Evolutionary conservation across 2,329 filamentous ascomycete genomes (phyloP).

Genomic region (Calonectria honghensis): DNA sequence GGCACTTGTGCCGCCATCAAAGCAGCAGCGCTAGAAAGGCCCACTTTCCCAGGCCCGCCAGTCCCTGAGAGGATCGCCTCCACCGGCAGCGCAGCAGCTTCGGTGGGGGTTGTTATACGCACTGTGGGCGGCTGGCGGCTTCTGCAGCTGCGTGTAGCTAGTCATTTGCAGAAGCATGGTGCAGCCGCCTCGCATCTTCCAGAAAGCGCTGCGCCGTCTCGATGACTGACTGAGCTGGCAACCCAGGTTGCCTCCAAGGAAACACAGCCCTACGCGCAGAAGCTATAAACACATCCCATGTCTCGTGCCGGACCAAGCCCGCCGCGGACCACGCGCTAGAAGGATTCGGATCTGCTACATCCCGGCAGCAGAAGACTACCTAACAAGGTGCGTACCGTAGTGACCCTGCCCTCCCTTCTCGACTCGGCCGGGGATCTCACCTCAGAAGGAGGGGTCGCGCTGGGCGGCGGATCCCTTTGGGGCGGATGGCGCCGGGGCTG

Average conservation of each 20-base stretch:
- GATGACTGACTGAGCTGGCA: slow-evolving; percentile 8
- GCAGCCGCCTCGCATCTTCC: slow-evolving; percentile 28
- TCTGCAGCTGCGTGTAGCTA: slow-evolving; percentile 30
- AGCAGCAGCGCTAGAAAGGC: slow-evolving; percentile 13
- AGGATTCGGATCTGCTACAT: slow-evolving; percentile 25
- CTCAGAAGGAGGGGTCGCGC: slow-evolving; percentile 33
- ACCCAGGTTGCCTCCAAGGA: background rate
- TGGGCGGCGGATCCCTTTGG: slow-evolving; percentile 29
- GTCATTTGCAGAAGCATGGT: slow-evolving; percentile 28
- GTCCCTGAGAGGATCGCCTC: slow-evolving; percentile 37
- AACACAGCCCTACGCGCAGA: background rate
- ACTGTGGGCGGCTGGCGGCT: slow-evolving; percentile 36
- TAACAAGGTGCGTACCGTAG: slow-evolving; percentile 25
- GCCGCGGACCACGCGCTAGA: slow-evolving; percentile 21
- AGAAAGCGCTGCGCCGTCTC: slow-evolving; percentile 26
- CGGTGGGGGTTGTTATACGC: slow-evolving; percentile 27
- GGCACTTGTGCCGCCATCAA: slow-evolving; percentile 24
- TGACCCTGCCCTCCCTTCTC: slow-evolving; percentile 7
- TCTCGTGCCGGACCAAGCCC: slow-evolving; percentile 4
- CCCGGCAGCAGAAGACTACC: slow-evolving; percentile 19
- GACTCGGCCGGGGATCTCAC: slow-evolving; percentile 27
- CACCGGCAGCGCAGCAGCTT: slow-evolving; percentile 31
- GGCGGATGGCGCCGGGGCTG: slow-evolving; percentile 38
- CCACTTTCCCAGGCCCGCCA: slow-evolving; percentile 37
- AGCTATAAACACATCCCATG: slow-evolving; percentile 2